Evolutionary conservation across 768 basidiomycete genomes (phyloP).

Genomic region (Exsudoporus frostii): DNA sequence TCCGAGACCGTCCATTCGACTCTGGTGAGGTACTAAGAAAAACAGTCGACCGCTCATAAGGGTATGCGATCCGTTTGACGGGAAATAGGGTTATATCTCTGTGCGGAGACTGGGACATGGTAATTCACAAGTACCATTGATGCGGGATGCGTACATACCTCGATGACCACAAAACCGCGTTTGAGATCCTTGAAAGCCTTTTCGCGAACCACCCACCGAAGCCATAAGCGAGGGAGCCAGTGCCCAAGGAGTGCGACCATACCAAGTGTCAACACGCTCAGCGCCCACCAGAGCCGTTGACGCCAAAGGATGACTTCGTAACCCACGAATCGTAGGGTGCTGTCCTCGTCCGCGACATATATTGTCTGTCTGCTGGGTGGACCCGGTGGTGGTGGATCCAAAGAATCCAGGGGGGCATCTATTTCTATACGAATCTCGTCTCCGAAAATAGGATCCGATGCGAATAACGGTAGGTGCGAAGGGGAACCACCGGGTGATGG

Average conservation of each 20-base stretch:
- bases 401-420: slow-evolving; percentile 56
- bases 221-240: slow-evolving; percentile 93
- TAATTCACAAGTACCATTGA: slow-evolving; percentile 21
- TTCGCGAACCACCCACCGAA: slow-evolving; percentile 80
- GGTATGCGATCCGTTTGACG: slow-evolving; percentile 64
- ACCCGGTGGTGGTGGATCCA: slow-evolving; percentile 73
- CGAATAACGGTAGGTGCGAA: slow-evolving; percentile 62
- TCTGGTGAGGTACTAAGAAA: slow-evolving; percentile 49
- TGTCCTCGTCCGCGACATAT: slow-evolving; percentile 86
- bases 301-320: slow-evolving; percentile 68
- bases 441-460: slow-evolving; percentile 77
- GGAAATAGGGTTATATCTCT: slow-evolving; percentile 80
- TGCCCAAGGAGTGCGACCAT: slow-evolving; percentile 77
- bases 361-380: slow-evolving; percentile 85
- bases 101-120: slow-evolving; percentile 63
- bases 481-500: slow-evolving; percentile 47
- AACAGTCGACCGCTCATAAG: slow-evolving; percentile 75
- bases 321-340: slow-evolving; percentile 81
- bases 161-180: slow-evolving; percentile 80
- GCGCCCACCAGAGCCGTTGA: slow-evolving; percentile 64
- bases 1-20: slow-evolving; percentile 27
- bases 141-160: slow-evolving; percentile 52
- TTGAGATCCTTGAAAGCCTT: slow-evolving; percentile 72
- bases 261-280: slow-evolving; percentile 69
- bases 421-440: slow-evolving; percentile 83